Evolutionary conservation across 1,284 basidiomycete species (phyloP), one percentile per base, ranked within the genome.

Genomic region (Tylopilus microsporus): DNA sequence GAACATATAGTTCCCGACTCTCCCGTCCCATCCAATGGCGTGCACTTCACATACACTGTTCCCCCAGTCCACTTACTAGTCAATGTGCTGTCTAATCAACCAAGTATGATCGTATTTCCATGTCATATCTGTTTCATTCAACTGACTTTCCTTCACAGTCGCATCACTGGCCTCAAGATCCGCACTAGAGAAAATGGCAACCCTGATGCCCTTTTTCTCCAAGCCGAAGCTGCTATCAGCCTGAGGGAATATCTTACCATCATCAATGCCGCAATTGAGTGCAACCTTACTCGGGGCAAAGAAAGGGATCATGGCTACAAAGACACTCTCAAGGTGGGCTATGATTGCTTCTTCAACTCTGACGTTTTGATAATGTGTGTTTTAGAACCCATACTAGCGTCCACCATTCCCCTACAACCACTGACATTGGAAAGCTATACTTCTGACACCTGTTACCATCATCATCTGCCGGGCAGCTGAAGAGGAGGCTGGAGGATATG

Each of bases 301-400:
- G 91, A 90, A 62, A 77, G 81, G 56, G 91, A 95, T 67, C 81
- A 86, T 56, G 81, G 85, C 48, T 95, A 92, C 88, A 93, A 96
- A 66, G 93, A 96, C 68, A 79, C 81, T 55, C 82, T 91, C 62
- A 92, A 94, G 74, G 86, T 91, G 67, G 81, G 74, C 25, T 25
- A 46, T 3, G 32, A 49, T 10, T 12, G 36, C 10, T 41, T 7
- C 9, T 4, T 25, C 36, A n/a, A 9, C 51, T 21, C 0, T 30
- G 8, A 16, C 11, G 30, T 55, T 51, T 56, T 61, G 50, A 64
- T 21, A 30, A 42, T 50, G 1, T 19, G 6, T 52, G 5, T 42
- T 55, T 7, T 62, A 89, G 86, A 84, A 83, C 63, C 74, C 82
- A 3, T 89, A 87, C 65, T 86, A 89, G 65, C 73, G 78, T 10